Evolutionary conservation across 805 yeast species (phyloP).

Genomic region (Ogataea chonburiensis): DNA sequence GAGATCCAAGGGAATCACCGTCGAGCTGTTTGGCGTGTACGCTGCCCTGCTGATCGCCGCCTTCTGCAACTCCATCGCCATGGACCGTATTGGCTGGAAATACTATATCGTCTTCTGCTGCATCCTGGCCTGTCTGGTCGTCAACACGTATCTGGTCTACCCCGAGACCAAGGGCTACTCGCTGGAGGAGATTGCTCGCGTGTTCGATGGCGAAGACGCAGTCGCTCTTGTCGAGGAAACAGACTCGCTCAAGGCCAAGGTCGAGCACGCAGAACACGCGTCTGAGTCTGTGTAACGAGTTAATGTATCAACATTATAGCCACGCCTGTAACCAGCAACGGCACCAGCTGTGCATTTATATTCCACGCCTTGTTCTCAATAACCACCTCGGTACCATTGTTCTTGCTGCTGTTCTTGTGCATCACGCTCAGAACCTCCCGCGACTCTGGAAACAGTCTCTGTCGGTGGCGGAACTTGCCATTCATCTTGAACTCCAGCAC

Average conservation of each 20-base stretch:
- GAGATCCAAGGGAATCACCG: conserved; percentile 62
- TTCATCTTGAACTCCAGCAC: conserved; percentile 9
- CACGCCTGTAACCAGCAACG: not conserved
- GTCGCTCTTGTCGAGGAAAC: conserved; percentile 5
- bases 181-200: conserved; percentile 42
- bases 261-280: conserved; percentile 17
- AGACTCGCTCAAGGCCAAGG: conserved; percentile 11
- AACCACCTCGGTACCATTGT: conserved; percentile 1
- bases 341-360: not conserved
- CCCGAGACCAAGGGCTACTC: conserved; percentile 47
- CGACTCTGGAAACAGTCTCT: conserved; percentile 5
- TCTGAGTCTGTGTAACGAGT: not conserved
- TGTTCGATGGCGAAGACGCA: conserved; percentile 37
- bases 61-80: conserved; percentile 36
- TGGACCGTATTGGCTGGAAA: conserved; percentile 40
- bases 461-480: conserved; percentile 1
- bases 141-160: conserved; percentile 37
- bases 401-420: not conserved
- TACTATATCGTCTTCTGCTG: conserved; percentile 38
- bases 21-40: conserved; percentile 17
- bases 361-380: not conserved
- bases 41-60: conserved; percentile 23
- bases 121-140: conserved; percentile 27
- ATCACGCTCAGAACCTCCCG: too few species aligned
- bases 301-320: not conserved